Conservation (phyloP, 345 rosid genomes). For the Aquilaria malaccensis region DNA sequence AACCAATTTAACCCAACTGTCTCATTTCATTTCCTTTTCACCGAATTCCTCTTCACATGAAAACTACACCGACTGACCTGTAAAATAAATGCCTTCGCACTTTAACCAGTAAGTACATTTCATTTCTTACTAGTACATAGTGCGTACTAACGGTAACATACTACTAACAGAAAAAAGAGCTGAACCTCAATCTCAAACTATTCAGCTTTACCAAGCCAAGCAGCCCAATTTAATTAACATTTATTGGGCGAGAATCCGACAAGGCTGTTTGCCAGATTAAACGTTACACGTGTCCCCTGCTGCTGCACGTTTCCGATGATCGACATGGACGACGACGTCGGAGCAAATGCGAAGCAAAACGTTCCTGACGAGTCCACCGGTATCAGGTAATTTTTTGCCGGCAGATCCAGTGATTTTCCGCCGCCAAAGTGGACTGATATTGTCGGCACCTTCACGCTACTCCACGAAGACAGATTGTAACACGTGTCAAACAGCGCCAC, state of each 20-base stretch:
- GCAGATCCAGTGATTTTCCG: constrained; percentile 42
- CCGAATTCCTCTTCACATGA: no score
- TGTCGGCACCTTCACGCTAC: constrained; percentile 69
- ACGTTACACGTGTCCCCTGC: constrained; percentile 87
- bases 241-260: constrained; percentile 60
- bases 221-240: constrained; percentile 30
- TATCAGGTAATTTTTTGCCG: constrained; percentile 76
- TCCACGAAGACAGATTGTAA: constrained; percentile 59
- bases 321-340: constrained; percentile 70
- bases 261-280: constrained; percentile 53
- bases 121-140: background rate
- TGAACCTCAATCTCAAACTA: background rate
- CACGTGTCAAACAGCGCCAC: constrained; percentile 91
- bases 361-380: constrained; percentile 69
- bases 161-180: background rate
- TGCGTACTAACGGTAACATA: no score
- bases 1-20: no score
- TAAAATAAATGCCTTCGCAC: no score
- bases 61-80: background rate
- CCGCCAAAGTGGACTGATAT: constrained; percentile 62
- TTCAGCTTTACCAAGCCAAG: no score
- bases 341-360: constrained; percentile 93
- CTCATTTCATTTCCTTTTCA: no score
- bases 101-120: background rate
- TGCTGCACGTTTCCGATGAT: constrained; percentile 97